phyloP scores from a whole-genome alignment of 768 basidiomycete genomes.

The Pleurotus sapidus region DNA sequence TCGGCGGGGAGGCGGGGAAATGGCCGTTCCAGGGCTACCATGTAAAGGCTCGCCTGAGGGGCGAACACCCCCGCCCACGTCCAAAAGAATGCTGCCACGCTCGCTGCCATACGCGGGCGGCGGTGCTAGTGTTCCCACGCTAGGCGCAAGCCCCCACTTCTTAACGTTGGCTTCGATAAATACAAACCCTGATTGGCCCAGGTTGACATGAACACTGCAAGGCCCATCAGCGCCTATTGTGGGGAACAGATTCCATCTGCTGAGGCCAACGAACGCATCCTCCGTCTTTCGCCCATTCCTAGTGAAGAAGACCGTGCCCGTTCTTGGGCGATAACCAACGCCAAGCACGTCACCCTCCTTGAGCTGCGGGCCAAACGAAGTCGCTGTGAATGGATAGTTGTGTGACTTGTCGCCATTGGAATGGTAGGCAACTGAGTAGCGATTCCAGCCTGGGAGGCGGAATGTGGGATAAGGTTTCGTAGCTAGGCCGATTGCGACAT shows the following conservation, averaged over 20 bases:
- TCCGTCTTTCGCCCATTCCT: conserved; percentile 97
- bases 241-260: conserved; percentile 92
- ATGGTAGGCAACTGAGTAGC: conserved; percentile 91
- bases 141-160: conserved; percentile 98
- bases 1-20: conserved; percentile 50
- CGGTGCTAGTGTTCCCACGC: conserved; percentile 94
- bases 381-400: conserved; percentile 91
- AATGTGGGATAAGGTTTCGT: conserved; percentile 98
- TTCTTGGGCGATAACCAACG: conserved; percentile 92
- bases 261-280: conserved; percentile 91
- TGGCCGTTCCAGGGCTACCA: conserved; percentile 34
- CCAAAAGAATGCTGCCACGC: conserved; percentile 91
- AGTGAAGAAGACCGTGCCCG: conserved; percentile 98
- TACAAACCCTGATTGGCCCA: conserved; percentile 97
- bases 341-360: conserved; percentile 97
- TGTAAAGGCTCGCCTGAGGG: conserved; percentile 25
- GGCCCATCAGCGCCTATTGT: conserved; percentile 96
- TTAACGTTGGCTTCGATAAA: conserved; percentile 99
- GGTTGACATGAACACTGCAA: conserved; percentile 94
- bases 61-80: conserved; percentile 70
- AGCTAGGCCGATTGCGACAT: conserved; percentile 89
- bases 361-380: conserved; percentile 78
- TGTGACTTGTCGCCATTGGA: conserved; percentile 97
- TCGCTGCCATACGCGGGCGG: conserved; percentile 98
- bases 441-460: conserved; percentile 82